A percentile compares a stretch with the other conserved stretches of the same genome.
Evolutionary conservation across 2,329 filamentous ascomycete genomes (phyloP).

Genomic region (Huntiella bhutanensis): DNA sequence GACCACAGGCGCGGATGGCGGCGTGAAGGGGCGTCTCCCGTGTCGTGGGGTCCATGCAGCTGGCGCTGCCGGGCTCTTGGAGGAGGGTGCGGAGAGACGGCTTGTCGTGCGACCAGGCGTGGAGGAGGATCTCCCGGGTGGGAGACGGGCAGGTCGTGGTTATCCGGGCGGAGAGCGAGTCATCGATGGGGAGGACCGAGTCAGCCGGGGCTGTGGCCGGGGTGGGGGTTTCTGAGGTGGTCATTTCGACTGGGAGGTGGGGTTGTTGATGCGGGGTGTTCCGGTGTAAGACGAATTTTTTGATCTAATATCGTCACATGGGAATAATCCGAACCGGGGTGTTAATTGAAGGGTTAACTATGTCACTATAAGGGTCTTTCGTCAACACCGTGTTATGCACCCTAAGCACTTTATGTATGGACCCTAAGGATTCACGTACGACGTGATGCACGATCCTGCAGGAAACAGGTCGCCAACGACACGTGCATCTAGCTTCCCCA

Average conservation of each 20-base stretch:
- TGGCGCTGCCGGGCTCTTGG: slow-evolving; percentile 42
- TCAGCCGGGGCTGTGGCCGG: background rate
- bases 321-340: too few species aligned
- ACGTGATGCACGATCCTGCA: background rate
- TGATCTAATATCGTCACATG: too few species aligned
- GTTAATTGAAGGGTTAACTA: too few species aligned
- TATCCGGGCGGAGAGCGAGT: slow-evolving; percentile 34
- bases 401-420: too few species aligned
- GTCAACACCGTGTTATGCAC: too few species aligned
- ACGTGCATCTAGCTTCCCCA: background rate
- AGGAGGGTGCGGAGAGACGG: slow-evolving; percentile 50
- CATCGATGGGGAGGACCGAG: slow-evolving; percentile 20
- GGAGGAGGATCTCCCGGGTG: slow-evolving; percentile 31
- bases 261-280: background rate
- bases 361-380: too few species aligned
- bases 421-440: too few species aligned
- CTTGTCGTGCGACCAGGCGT: slow-evolving; percentile 42
- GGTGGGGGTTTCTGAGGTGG: background rate
- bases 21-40: slow-evolving; percentile 79
- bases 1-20: slow-evolving; percentile 59
- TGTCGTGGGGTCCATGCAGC: slow-evolving; percentile 66
- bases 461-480: background rate
- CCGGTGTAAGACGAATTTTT: too few species aligned
- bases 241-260: background rate
- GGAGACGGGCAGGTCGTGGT: slow-evolving; percentile 31